Percentiles rank a stretch among this genome's conserved stretches.
Conservation (phyloP, 78 protist genomes). For the Dictyostelium capitatum region DNA sequence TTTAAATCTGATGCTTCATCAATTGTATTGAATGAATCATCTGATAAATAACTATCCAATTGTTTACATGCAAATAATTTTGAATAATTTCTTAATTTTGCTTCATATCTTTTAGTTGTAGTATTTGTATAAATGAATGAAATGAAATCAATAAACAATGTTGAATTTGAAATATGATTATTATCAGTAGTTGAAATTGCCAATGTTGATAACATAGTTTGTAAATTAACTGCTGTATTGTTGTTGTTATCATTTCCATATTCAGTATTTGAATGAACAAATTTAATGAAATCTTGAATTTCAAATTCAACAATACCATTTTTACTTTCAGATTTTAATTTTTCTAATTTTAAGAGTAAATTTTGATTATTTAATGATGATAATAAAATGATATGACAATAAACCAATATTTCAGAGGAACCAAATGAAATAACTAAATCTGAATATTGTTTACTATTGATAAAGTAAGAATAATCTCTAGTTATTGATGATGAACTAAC, state of each 20-base stretch:
- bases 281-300: neutral
- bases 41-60: neutral
- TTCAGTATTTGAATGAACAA: neutral
- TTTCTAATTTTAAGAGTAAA: neutral
- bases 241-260: too few species aligned
- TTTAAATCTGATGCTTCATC: neutral
- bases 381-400: neutral
- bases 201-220: too few species aligned
- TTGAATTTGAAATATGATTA: neutral
- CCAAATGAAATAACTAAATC: neutral
- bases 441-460: neutral
- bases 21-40: neutral
- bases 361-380: neutral
- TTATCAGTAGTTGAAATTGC: neutral
- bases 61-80: neutral
- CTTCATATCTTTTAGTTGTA: neutral
- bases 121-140: constrained; percentile 1
- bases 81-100: neutral
- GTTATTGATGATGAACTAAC: neutral
- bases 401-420: neutral
- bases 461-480: neutral
- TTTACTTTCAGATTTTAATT: neutral
- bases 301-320: neutral
- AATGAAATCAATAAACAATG: neutral
- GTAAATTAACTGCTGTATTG: too few species aligned